Evolutionary conservation across 306 rosid genomes (phyloP).

Genomic region (Castanea mollissima): DNA sequence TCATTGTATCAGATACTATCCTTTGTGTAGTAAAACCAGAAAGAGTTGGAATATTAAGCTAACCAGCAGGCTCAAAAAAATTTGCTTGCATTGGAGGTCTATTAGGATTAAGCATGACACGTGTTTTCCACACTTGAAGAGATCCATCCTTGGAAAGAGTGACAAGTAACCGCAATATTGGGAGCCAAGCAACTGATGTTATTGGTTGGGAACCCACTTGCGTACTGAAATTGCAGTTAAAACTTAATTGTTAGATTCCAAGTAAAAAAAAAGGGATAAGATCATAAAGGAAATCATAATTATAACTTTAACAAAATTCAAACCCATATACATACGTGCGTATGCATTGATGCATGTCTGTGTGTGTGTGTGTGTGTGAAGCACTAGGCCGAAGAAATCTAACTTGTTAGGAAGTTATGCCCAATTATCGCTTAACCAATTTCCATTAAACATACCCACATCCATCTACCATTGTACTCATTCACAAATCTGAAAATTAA

Average conservation of each 20-base stretch:
- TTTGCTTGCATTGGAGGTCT: slow-evolving; percentile 81
- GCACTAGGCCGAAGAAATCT: background rate
- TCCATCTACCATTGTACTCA: background rate
- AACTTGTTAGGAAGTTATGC: background rate
- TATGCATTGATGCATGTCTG: too few species aligned
- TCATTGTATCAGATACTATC: background rate
- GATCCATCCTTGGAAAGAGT: slow-evolving; percentile 87
- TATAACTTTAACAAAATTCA: background rate
- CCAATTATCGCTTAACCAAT: background rate
- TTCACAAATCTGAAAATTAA: background rate
- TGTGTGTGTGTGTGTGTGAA: background rate
- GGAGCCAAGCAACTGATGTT: slow-evolving; percentile 88
- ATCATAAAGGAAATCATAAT: background rate
- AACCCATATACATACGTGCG: background rate
- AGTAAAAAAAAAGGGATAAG: slow-evolving; percentile 15
- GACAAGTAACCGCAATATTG: slow-evolving; percentile 78
- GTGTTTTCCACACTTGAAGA: slow-evolving; percentile 95
- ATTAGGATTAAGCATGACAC: slow-evolving; percentile 69
- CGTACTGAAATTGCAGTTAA: slow-evolving; percentile 60
- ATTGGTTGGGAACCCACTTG: slow-evolving; percentile 98
- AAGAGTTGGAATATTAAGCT: slow-evolving; percentile 32
- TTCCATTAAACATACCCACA: background rate
- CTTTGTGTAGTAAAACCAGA: slow-evolving; percentile 7
- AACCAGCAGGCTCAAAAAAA: slow-evolving; percentile 93
- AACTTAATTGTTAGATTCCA: slow-evolving; percentile 23